Conservation (phyloP, 208 protist species). For the Dictyostelium gargantuum region DNA sequence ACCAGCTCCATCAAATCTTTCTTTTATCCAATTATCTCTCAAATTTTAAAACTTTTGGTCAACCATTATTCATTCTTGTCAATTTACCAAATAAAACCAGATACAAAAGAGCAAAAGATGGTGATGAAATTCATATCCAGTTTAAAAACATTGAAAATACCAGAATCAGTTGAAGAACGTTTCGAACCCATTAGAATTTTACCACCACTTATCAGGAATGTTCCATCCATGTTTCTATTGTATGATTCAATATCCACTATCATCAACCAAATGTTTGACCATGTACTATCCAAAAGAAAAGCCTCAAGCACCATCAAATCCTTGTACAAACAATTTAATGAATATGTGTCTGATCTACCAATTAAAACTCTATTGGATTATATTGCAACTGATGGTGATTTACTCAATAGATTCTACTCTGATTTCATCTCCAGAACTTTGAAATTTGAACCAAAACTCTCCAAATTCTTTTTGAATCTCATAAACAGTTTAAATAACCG, state of each 20-base stretch:
- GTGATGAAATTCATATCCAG: not conserved
- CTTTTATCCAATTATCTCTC: not conserved
- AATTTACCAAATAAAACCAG: not conserved
- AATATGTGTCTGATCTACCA: not conserved
- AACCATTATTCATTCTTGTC: not conserved
- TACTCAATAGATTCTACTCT: not conserved
- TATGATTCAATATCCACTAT: not conserved
- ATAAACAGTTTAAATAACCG: not conserved
- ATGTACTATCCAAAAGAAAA: not conserved
- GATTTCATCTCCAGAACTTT: constrained; percentile 22
- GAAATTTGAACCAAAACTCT: not conserved
- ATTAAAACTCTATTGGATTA: not conserved
- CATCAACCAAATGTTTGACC: not conserved
- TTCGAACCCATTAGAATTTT: not conserved
- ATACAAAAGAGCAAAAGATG: not conserved
- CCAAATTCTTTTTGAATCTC: constrained; percentile 4
- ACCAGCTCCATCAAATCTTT: constrained; percentile 4
- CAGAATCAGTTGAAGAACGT: not conserved
- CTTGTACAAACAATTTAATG: not conserved
- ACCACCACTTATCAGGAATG: not conserved
- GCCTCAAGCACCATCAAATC: not conserved
- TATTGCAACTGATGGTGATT: not conserved
- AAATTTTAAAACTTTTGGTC: not conserved
- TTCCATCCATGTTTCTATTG: not conserved
- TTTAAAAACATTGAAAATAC: not conserved